Conservation (phyloP, 768 basidiomycete species). For the Wakefieldia striispora region DNA sequence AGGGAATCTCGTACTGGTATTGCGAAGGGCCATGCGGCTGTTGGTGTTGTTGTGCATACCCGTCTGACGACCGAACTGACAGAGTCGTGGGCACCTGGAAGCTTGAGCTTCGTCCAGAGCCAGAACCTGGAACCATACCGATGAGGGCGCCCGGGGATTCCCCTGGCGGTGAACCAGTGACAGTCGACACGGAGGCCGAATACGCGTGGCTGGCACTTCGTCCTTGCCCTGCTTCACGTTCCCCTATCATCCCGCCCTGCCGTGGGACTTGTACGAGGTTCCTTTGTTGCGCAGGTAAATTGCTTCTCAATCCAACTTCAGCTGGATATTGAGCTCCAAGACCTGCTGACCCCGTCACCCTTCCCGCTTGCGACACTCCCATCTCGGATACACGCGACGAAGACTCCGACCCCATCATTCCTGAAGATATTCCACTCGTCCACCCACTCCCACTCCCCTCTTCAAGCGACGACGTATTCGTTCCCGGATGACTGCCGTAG, state of each 20-base stretch:
- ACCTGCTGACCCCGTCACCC: background rate
- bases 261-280: background rate
- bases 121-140: background rate
- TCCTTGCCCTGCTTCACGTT: background rate
- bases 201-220: constrained; percentile 12
- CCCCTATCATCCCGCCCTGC: background rate
- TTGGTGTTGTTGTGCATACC: constrained; percentile 9
- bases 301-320: background rate
- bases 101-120: background rate
- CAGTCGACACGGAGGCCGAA: constrained; percentile 27
- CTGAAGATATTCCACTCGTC: constrained; percentile 15
- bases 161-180: constrained; percentile 17
- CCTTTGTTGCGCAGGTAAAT: constrained; percentile 1
- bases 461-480: constrained; percentile 22
- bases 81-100: constrained; percentile 3
- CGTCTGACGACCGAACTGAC: background rate
- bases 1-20: constrained; percentile 2
- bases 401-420: constrained; percentile 7
- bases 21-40: constrained; percentile 6
- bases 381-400: constrained; percentile 14
- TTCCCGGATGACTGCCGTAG: constrained; percentile 19
- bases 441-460: constrained; percentile 10
- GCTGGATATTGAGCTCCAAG: background rate
- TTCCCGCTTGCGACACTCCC: background rate
- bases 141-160: background rate